phyloP scores from a whole-genome alignment of 192 early-diverging fungal species.

The Coemansia sp. region DNA sequence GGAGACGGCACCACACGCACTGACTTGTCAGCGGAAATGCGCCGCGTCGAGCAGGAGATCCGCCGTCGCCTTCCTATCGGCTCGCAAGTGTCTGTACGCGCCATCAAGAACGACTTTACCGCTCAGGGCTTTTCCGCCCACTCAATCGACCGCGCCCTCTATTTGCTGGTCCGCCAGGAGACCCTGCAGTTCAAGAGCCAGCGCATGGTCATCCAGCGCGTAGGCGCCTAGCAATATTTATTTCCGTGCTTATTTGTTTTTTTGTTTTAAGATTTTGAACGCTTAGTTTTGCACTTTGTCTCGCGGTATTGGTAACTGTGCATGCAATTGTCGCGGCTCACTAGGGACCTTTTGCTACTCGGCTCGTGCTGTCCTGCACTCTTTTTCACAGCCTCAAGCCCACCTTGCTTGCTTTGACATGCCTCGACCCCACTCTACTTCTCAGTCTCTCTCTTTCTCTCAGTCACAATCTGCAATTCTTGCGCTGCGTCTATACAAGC shows the following conservation, averaged over 20 bases:
- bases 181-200: constrained; percentile 78
- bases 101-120: constrained; percentile 63
- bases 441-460: background rate
- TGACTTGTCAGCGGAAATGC: constrained; percentile 74
- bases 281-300: background rate
- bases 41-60: constrained; percentile 79
- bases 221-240: constrained; percentile 36
- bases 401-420: background rate
- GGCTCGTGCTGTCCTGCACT: background rate
- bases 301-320: background rate
- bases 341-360: background rate
- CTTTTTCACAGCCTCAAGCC: background rate
- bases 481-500: background rate
- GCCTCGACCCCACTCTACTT: background rate
- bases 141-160: constrained; percentile 71
- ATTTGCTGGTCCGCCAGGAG: constrained; percentile 78
- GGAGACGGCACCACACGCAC: constrained; percentile 74
- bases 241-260: background rate
- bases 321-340: background rate
- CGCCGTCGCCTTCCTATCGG: constrained; percentile 85
- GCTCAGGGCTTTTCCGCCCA: constrained; percentile 53
- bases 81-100: constrained; percentile 65
- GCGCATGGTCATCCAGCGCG: constrained; percentile 60
- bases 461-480: background rate
- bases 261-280: background rate